Base-by-base conservation (phyloP, 2,329 filamentous ascomycete genomes). In the Aphanocladium album region DNA sequence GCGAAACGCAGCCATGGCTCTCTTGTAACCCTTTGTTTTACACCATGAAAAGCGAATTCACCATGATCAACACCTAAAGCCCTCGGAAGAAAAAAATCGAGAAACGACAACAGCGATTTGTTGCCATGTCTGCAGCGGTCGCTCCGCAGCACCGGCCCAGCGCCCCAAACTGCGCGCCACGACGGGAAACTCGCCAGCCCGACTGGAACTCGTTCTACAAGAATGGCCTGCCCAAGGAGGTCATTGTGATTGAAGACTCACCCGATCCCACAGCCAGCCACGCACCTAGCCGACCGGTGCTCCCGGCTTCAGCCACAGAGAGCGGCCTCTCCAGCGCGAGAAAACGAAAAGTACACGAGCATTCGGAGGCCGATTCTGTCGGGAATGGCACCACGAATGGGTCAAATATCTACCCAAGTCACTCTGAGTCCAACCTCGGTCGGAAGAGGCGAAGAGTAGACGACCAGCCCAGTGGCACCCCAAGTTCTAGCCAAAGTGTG, bases 121-220 rank as follows among this genome's bases (percentile, higher is more conserved):
- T 52, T n/a, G 47, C 49, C 49, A 60, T 60, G 57, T 60, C 57
- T 47, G 57, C 57, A 47, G 57, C 57, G 30, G 57, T 60, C 50
- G 57, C 57, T 54, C 50, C 49, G 23, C 57, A 54, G 41, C 57
- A 60, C 50, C 39, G 50, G 50, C 50, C 57, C 27, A 37, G 57
- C 21, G 57, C 57, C 33, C 12, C 50, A 37, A 39, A 60, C 41
- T 53, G 57, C 57, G 57, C 57, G 23, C 30, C 57, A 39, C 50
- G 12, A 54, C 43, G 50, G 43, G 17, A 30, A 30, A 39, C 50
- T 60, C 81, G 80, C 72, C 77, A 83, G 63, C 86, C 88, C 46
- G 85, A 91, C 74, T 91, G 89, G 89, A 79, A 82, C 60, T 82
- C 83, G 63, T 91, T 90, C 68, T 91, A 90, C 72, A 88, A 88